Evolutionary conservation across 2,329 filamentous ascomycete genomes (phyloP).

Genomic region (Fusarium abutilonis): DNA sequence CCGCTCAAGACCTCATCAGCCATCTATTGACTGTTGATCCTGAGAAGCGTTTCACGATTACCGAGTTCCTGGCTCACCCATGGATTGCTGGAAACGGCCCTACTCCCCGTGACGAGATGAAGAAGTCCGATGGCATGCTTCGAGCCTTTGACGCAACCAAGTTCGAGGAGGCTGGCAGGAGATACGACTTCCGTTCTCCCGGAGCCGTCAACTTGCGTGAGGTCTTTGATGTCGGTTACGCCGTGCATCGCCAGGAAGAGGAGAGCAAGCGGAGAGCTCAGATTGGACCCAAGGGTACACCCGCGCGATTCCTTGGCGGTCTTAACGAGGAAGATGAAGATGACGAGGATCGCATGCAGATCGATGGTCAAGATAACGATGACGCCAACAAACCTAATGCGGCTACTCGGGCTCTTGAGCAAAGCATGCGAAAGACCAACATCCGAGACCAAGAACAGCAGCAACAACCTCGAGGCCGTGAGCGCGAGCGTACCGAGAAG

Average conservation of each 20-base stretch:
- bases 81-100: slow-evolving; percentile 80
- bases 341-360: slow-evolving; percentile 61
- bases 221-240: slow-evolving; percentile 98
- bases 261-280: slow-evolving; percentile 92
- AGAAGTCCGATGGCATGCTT: slow-evolving; percentile 56
- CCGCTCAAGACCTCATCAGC: slow-evolving; percentile 91
- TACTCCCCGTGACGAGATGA: slow-evolving; percentile 68
- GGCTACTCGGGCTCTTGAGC: slow-evolving; percentile 77
- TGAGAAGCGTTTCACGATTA: slow-evolving; percentile 92
- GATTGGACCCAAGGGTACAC: slow-evolving; percentile 75
- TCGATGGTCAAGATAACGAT: slow-evolving; percentile 65
- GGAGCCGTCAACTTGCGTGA: slow-evolving; percentile 95
- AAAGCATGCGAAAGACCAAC: slow-evolving; percentile 85
- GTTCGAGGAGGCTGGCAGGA: slow-evolving; percentile 68
- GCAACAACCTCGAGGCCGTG: slow-evolving; percentile 47
- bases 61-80: slow-evolving; percentile 91
- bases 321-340: slow-evolving; percentile 75
- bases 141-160: slow-evolving; percentile 67
- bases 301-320: slow-evolving; percentile 64
- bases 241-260: slow-evolving; percentile 95
- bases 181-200: slow-evolving; percentile 93
- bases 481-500: slow-evolving; percentile 57
- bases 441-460: slow-evolving; percentile 63
- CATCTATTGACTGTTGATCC: slow-evolving; percentile 95
- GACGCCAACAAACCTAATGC: slow-evolving; percentile 55